A percentile compares a stretch with the other conserved stretches of the same genome.
Evolutionary conservation across 1,139 yeast species (phyloP).

Genomic region (Zygosaccharomyces pseudobailii): DNA sequence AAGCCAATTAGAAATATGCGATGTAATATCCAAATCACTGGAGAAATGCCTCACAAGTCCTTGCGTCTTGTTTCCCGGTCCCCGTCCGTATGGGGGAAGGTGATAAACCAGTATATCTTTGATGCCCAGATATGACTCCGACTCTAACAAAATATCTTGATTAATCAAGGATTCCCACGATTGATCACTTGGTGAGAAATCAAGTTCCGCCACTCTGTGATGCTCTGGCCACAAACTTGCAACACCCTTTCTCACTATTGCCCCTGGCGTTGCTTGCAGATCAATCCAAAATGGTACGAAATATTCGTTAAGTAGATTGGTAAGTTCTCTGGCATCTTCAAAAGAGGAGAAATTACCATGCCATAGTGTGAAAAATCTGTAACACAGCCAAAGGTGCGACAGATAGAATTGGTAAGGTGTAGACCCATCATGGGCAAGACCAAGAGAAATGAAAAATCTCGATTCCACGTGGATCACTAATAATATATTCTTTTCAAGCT

Average conservation of each 20-base stretch:
- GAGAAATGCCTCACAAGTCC: conserved; percentile 31
- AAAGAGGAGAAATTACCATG: conserved; percentile 21
- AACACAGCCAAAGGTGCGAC: conserved; percentile 27
- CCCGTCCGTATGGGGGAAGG: conserved; percentile 19
- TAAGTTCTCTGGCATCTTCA: conserved; percentile 15
- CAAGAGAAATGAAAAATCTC: conserved; percentile 20
- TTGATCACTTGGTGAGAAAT: conserved; percentile 7
- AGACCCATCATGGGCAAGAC: conserved; percentile 9
- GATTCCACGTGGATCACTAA: conserved; percentile 27
- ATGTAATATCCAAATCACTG: conserved; percentile 20
- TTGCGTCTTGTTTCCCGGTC: conserved; percentile 17
- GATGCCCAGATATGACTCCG: conserved; percentile 28
- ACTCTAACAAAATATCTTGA: conserved; percentile 25
- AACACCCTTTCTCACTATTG: conserved; percentile 22
- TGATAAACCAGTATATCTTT: conserved; percentile 32
- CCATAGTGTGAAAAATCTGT: conserved; percentile 25
- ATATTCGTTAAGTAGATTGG: conserved; percentile 29
- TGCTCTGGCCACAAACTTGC: conserved; percentile 21
- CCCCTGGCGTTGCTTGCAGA: conserved; percentile 24
- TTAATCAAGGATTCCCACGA: conserved; percentile 30
- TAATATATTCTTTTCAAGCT: conserved; percentile 28
- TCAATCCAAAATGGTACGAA: conserved; percentile 31
- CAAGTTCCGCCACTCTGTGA: conserved; percentile 24
- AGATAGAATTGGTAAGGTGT: conserved; percentile 24
- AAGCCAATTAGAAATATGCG: conserved; percentile 32